Evolutionary conservation across 169 alveolate genomes (phyloP), one percentile per base, ranked within the genome.

Genomic region (Babesia divergens): DNA sequence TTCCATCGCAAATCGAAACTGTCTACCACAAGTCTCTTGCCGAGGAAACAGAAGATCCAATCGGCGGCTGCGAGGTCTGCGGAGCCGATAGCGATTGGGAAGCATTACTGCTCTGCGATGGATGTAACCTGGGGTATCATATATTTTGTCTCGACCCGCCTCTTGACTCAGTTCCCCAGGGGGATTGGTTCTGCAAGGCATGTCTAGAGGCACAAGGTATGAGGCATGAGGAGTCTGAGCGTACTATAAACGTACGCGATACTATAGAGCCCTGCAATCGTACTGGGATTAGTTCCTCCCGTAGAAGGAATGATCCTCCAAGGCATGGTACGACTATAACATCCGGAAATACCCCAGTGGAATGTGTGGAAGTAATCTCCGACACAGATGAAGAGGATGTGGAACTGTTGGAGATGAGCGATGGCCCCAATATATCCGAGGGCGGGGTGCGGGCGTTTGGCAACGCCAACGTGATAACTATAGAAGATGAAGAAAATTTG

Each of bases 71-170:
- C 53, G 86, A 58, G 16, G 51, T 77, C 1, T 91, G 95, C 54
- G 91, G 91, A 29, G 42, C 51, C 20, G 91, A 91, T 54, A 67
- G 69, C 31, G 83, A 91, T 67, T 92, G 94, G 90, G 82, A 81
- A 3, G 77, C 68, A 28, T 34, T 91, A 44, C 74, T 91, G 34
- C 82, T 91, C 18, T 91, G 95, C 35, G 95, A 91, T 50, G 83
- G 69, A 62, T 91, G 95, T 55, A 95, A 91, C 59, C 76, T 86
- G 24, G 95, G 93, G 32, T 86, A 43, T 38, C 95, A 91, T 40
- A 56, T 71, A 3, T 90, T 68, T 44, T 91, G 95, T 58, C 74
- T 91, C 14, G 52, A 65, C 20, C 95, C 95, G 8, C 94, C 92
- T 13, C 84, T 91, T 20, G 37, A 28, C 13, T 28, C 47, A 8